Base-by-base conservation (phyloP, 2,329 filamentous ascomycete genomes). In the Fusarium multiceps region DNA sequence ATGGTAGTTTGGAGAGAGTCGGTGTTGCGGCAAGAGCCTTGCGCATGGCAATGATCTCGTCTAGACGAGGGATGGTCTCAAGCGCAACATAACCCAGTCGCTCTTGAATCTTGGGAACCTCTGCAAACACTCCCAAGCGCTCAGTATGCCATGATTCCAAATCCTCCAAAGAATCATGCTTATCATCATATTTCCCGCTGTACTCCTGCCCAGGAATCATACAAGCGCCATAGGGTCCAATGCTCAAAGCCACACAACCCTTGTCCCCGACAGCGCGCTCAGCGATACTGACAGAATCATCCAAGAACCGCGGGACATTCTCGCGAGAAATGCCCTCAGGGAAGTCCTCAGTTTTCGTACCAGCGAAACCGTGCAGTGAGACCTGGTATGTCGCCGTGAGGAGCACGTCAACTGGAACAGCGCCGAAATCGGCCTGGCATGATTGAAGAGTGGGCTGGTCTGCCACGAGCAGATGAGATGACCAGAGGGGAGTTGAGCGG, bases 331-430 rank as follows among this genome's bases (percentile, higher is more conserved):
- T 80, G 4, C 86, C 87, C 6, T 79, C 23, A 0, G 85, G 83
- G 47, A 78, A 81, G 4, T 78, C 69, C 0, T 77, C 20, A 2
- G 81, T 83, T 56, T 65, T 81, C 2, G 88, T 90, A 40, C 79
- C 80, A 5, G 78, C 76, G 69, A 92, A 90, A 0, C 86, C 89
- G 13, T 86, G 80, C 10, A 83, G 76, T 0, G 87, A 90, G 2
- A 87, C 80, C 75, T 92, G 90, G 76, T 92, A 92, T 1, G 90
- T 92, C 10, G 89, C 89, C 12, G 89, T 92, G 48, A 90, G 82
- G 21, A 92, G 78, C 28, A 92, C 82, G 74, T 92, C 88, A 58
- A 87, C 86, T 37, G 88, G 89, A 3, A 87, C 84, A 10, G 74
- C 63, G 55, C 80, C 82, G 75, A 91, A 91, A 68, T 86, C 85